These are phyloP conservation scores for Mycothermus thermophilus DNA, from an alignment of 495 filamentous ascomycete species.

Conservation along the genomic window DNA sequence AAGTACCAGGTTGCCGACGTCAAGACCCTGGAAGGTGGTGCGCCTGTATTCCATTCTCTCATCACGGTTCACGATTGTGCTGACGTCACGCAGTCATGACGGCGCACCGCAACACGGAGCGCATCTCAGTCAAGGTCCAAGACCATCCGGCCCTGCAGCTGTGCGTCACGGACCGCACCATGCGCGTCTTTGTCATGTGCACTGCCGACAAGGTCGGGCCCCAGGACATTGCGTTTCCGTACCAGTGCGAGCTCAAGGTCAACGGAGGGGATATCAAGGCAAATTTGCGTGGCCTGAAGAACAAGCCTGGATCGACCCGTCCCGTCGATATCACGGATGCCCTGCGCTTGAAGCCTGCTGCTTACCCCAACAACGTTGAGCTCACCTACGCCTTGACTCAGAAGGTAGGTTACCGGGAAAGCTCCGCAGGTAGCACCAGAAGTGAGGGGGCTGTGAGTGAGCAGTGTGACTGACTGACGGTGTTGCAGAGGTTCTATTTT, in stretches of 20 bases:
- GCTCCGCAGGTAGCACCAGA: too few relatives aligned
- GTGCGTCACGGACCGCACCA: constrained; percentile 37
- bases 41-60: background rate
- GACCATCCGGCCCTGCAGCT: constrained; percentile 33
- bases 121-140: constrained; percentile 36
- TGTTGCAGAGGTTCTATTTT: constrained; percentile 58
- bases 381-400: constrained; percentile 86
- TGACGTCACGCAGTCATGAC: too few relatives aligned
- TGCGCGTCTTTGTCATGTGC: constrained; percentile 71
- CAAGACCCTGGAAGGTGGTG: constrained; percentile 53
- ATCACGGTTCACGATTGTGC: too few relatives aligned
- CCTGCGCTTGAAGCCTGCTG: constrained; percentile 48
- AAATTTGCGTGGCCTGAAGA: constrained; percentile 85
- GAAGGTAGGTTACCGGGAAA: too few relatives aligned
- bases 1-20: constrained; percentile 45
- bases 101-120: constrained; percentile 45
- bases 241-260: constrained; percentile 81
- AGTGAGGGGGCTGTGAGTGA: too few relatives aligned
- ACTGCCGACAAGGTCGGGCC: constrained; percentile 42
- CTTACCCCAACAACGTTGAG: constrained; percentile 60
- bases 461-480: constrained; percentile 1
- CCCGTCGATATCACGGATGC: constrained; percentile 78
- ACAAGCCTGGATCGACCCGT: constrained; percentile 82
- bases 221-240: constrained; percentile 76
- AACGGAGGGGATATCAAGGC: constrained; percentile 77